Conservation (phyloP, 352 stramenopile genomes). For the Phytophthora citrophthora region DNA sequence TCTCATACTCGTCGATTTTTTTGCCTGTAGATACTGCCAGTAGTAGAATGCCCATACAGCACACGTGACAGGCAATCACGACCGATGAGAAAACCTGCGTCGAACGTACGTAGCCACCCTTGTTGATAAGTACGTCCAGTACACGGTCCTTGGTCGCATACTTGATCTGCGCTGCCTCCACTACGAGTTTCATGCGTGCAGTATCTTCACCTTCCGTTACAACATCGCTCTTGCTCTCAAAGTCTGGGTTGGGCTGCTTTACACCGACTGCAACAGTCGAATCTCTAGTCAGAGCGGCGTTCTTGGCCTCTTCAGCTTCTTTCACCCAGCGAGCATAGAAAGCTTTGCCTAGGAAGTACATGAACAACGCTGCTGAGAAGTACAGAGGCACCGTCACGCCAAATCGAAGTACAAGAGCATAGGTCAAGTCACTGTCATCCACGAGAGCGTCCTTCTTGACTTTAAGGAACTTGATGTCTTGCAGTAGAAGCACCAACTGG, state of each 20-base stretch:
- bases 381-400: slow-evolving; percentile 80
- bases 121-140: slow-evolving; percentile 68
- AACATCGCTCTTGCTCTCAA: slow-evolving; percentile 22
- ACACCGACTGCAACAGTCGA: slow-evolving; percentile 41
- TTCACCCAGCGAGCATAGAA: slow-evolving; percentile 79
- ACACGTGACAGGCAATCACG: slow-evolving; percentile 74
- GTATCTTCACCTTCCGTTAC: slow-evolving; percentile 19
- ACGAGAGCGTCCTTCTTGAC: slow-evolving; percentile 62
- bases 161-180: slow-evolving; percentile 52
- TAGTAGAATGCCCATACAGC: slow-evolving; percentile 75
- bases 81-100: slow-evolving; percentile 79
- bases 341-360: slow-evolving; percentile 79
- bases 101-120: slow-evolving; percentile 81
- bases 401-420: slow-evolving; percentile 69
- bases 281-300: slow-evolving; percentile 54
- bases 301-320: slow-evolving; percentile 67
- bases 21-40: slow-evolving; percentile 60
- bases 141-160: slow-evolving; percentile 59
- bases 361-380: slow-evolving; percentile 68
- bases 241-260: slow-evolving; percentile 1
- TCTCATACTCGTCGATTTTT: slow-evolving; percentile 38
- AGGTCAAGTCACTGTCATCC: slow-evolving; percentile 58
- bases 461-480: slow-evolving; percentile 84
- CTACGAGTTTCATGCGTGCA: slow-evolving; percentile 50
- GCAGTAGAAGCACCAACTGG: slow-evolving; percentile 74